phyloP scores from a whole-genome alignment of 2,329 filamentous ascomycete genomes.

The Blumeriella jaapii region DNA sequence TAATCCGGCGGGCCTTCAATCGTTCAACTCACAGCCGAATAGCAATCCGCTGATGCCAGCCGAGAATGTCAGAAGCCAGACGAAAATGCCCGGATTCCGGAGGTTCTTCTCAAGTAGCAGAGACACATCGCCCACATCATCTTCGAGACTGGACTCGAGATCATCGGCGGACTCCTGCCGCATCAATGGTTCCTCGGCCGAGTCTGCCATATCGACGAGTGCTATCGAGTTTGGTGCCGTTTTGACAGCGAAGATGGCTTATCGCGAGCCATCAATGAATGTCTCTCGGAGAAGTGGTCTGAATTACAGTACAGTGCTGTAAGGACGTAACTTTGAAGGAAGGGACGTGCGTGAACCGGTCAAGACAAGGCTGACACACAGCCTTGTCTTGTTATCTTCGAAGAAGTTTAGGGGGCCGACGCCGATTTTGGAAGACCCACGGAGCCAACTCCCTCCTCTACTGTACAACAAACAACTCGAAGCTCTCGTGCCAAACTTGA shows the following conservation, averaged over 20 bases:
- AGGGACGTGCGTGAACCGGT: too few relatives aligned
- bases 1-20: not conserved
- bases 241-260: slow-evolving; percentile 4
- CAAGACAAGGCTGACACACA: slow-evolving; percentile 1
- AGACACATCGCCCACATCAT: slow-evolving; percentile 17
- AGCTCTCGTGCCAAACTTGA: not conserved
- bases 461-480: too few relatives aligned
- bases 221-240: slow-evolving; percentile 13
- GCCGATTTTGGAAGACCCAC: too few relatives aligned
- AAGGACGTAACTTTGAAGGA: too few relatives aligned
- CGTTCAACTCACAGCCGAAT: slow-evolving; percentile 47
- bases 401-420: too few relatives aligned
- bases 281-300: not conserved
- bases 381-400: too few relatives aligned
- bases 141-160: slow-evolving; percentile 10
- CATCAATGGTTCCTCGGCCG: slow-evolving; percentile 24
- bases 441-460: too few relatives aligned
- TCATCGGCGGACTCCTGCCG: slow-evolving; percentile 12
- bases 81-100: slow-evolving; percentile 33
- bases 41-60: slow-evolving; percentile 56
- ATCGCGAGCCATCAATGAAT: slow-evolving; percentile 4
- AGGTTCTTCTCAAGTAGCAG: slow-evolving; percentile 24
- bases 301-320: too few relatives aligned
- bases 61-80: slow-evolving; percentile 50
- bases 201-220: slow-evolving; percentile 20